Conservation (phyloP, 352 stramenopile species). For the Paralagenidium karlingii region DNA sequence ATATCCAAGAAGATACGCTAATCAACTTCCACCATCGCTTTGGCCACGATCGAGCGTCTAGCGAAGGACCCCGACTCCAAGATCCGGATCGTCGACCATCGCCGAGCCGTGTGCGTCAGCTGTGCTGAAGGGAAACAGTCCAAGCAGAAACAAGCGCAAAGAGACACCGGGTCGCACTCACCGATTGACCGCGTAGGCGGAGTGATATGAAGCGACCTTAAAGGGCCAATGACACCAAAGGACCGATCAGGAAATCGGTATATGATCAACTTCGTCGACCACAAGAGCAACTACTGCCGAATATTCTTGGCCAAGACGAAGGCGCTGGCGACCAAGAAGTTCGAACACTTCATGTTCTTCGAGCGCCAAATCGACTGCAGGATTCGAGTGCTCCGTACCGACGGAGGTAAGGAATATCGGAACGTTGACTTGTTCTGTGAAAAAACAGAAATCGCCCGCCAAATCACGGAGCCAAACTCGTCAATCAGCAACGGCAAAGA, state of each 20-base stretch:
- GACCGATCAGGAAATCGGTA: not conserved
- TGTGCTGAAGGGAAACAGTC: not conserved
- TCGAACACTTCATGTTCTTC: not conserved
- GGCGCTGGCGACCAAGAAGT: not conserved
- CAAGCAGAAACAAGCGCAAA: not conserved
- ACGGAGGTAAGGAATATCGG: not conserved
- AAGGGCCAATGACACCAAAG: not conserved
- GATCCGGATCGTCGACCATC: not conserved
- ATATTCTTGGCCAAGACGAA: not conserved
- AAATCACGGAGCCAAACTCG: not conserved
- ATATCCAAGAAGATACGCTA: no score
- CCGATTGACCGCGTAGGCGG: constrained; percentile 1
- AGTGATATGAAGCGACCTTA: not conserved
- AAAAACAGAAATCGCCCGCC: not conserved
- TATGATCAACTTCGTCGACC: not conserved
- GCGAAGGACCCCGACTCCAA: not conserved
- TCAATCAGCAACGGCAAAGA: not conserved
- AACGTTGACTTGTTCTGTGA: not conserved
- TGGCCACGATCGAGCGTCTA: not conserved
- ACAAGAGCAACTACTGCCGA: not conserved
- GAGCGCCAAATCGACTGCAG: not conserved
- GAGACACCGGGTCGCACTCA: not conserved
- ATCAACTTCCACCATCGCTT: no score
- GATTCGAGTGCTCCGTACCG: constrained; percentile 1
- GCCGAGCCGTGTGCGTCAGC: not conserved